Base-by-base conservation (phyloP, 306 rosid species). In the Cercis canadensis region DNA sequence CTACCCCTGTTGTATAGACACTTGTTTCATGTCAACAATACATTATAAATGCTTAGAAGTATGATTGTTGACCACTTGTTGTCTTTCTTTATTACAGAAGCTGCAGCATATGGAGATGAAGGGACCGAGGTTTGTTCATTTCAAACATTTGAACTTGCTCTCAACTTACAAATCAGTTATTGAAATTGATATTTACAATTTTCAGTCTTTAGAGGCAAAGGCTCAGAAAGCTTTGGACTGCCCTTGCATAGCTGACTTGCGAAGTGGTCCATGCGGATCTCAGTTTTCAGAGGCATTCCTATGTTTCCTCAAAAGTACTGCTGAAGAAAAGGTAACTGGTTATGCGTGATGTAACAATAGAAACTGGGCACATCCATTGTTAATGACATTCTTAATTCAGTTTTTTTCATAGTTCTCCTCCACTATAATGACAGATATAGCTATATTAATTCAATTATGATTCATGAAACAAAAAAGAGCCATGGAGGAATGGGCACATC, bases 211-310 rank as follows among this genome's bases (percentile, higher is more conserved):
- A 66, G 98, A 93, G 58, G 96, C 71, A 45, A 89, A 84, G 87
- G 90, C 96, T 67, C 86, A 87, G 83, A 90, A 85, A 78, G 95
- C 97, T 62, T 79, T 94, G 50, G 92, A 90, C 57, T 94, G 98
- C 67, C 97, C 98, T 75, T 94, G 98, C 84, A 86, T 90, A 75
- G 92, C 97, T 29, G 95, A 89, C 72, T 75, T 94, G 74, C 88
- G 89, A 67, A 89, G 61, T 56, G 98, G 96, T 75, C 67, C 88
- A 2, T 94, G 97, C 46, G 97, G 97, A 44, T 73, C 17, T 74
- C 97, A 86, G 73, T 94, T 94, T 75, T 86, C 97, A 2, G 85
- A 94, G 64, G 92, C 97, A 11, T 94, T 94, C 75, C 79, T 89
- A 4, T 94, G 97, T 76, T 94, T 84, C 77, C 87, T 94, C 74